These are phyloP conservation scores for Pythium sukuiense DNA, from an alignment of 352 stramenopile species.

Conservation along the genomic window DNA sequence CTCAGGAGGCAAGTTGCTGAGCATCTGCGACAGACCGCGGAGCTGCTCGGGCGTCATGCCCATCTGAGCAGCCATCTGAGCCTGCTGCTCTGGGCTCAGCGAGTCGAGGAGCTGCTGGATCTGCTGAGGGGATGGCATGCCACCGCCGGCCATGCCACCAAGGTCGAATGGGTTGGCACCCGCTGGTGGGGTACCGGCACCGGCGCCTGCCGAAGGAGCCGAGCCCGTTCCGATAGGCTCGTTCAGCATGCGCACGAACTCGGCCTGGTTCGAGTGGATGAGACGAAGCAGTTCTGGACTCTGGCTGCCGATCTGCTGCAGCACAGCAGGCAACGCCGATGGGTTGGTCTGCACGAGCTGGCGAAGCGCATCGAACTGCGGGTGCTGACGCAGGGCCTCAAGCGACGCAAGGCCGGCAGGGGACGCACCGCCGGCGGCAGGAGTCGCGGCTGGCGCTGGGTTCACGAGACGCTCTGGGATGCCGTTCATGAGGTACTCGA, in stretches of 20 bases:
- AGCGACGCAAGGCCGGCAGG: slow-evolving; percentile 39
- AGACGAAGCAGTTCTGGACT: slow-evolving; percentile 81
- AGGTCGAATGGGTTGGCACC: slow-evolving; percentile 53
- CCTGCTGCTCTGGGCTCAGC: slow-evolving; percentile 71
- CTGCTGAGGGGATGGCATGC: slow-evolving; percentile 79
- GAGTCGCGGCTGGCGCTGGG: slow-evolving; percentile 28
- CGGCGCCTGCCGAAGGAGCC: slow-evolving; percentile 24
- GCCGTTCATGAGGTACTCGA: slow-evolving; percentile 90
- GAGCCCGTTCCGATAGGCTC: slow-evolving; percentile 72
- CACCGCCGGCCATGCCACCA: slow-evolving; percentile 38
- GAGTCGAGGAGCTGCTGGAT: slow-evolving; percentile 84
- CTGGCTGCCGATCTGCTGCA: slow-evolving; percentile 85
- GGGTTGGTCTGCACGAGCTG: slow-evolving; percentile 87
- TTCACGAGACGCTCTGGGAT: slow-evolving; percentile 62
- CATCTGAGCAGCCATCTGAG: slow-evolving; percentile 84
- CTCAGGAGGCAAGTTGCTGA: slow-evolving; percentile 78
- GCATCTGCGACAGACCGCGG: slow-evolving; percentile 84
- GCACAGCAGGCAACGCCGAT: slow-evolving; percentile 64
- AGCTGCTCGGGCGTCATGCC: slow-evolving; percentile 85
- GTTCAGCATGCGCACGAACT: slow-evolving; percentile 89
- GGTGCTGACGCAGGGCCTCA: slow-evolving; percentile 80
- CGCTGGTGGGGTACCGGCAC: slow-evolving; percentile 19
- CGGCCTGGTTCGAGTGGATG: slow-evolving; percentile 86
- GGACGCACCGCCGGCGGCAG: slow-evolving; percentile 24
- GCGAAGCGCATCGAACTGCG: slow-evolving; percentile 80